Conservation (phyloP, 352 stramenopile genomes). For the Phytophthora pinifolia region DNA sequence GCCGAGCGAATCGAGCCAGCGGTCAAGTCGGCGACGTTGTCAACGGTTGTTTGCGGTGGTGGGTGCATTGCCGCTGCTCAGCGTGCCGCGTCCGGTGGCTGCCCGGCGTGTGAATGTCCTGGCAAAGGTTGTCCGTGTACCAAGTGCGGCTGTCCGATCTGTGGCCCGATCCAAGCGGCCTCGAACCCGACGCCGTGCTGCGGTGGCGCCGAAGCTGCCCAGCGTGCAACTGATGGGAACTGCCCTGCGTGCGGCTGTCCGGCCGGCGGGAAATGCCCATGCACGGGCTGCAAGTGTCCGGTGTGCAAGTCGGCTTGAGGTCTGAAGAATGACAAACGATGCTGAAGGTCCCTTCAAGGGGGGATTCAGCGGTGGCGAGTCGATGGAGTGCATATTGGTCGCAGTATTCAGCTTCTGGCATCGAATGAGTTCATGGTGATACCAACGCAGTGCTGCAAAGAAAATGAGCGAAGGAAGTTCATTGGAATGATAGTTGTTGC, state of each 20-base stretch:
- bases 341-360: no score
- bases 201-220: constrained; percentile 6
- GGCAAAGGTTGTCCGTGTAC: constrained; percentile 18
- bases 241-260: constrained; percentile 30
- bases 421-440: no score
- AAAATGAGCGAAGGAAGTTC: neutral
- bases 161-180: constrained; percentile 9
- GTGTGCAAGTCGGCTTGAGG: constrained; percentile 4
- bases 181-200: constrained; percentile 1
- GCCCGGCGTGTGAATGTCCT: constrained; percentile 21
- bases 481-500: constrained; percentile 10
- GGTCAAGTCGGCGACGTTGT: constrained; percentile 28
- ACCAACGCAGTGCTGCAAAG: no score
- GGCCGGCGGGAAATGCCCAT: constrained; percentile 14
- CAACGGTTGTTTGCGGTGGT: constrained; percentile 20
- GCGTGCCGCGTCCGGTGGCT: constrained; percentile 18
- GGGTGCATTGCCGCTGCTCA: constrained; percentile 19
- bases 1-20: constrained; percentile 12
- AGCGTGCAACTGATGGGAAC: constrained; percentile 3
- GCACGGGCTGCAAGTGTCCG: constrained; percentile 22
- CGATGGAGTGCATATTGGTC: no score
- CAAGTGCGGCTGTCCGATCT: constrained; percentile 23
- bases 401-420: no score
- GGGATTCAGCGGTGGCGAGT: no score
- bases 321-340: no score